Conservation (phyloP, 495 filamentous ascomycete genomes). For the Zalerion maritima region DNA sequence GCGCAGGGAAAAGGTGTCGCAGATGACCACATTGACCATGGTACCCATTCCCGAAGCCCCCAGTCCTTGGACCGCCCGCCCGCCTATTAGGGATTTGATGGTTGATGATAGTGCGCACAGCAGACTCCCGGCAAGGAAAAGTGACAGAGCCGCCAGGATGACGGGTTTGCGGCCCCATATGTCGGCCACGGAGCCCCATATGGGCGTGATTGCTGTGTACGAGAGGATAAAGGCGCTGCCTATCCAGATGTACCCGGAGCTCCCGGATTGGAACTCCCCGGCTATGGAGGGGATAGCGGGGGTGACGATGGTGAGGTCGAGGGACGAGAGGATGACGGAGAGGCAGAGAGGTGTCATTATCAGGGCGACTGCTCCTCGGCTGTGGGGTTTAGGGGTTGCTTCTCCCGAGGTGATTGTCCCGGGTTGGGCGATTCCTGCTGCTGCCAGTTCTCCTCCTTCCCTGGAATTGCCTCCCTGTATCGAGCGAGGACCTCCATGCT, state of each 20-base stretch:
- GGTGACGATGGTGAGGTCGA: slow-evolving; percentile 45
- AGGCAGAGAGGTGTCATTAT: slow-evolving; percentile 18
- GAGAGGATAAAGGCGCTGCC: slow-evolving; percentile 40
- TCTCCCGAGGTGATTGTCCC: too few species aligned
- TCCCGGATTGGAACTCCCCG: slow-evolving; percentile 35
- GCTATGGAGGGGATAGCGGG: slow-evolving; percentile 43
- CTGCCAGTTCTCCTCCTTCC: too few species aligned
- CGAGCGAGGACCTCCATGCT: too few species aligned
- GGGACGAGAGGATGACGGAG: slow-evolving; percentile 32
- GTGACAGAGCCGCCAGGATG: slow-evolving; percentile 45
- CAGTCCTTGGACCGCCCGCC: slow-evolving; percentile 54
- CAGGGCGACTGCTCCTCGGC: too few species aligned
- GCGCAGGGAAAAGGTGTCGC: slow-evolving; percentile 52
- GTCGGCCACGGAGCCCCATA: slow-evolving; percentile 34
- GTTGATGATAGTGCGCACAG: slow-evolving; percentile 48
- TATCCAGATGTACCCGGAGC: slow-evolving; percentile 47
- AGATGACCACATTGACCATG: slow-evolving; percentile 59
- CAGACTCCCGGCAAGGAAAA: slow-evolving; percentile 46
- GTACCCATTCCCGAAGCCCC: slow-evolving; percentile 61
- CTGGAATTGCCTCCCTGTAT: too few species aligned
- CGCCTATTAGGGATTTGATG: slow-evolving; percentile 54
- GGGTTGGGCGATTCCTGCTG: too few species aligned
- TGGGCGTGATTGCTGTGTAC: slow-evolving; percentile 16
- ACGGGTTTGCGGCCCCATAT: slow-evolving; percentile 65
- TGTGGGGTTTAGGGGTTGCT: slow-evolving; percentile 18